Percentiles rank a stretch among this genome's conserved stretches.
Evolutionary conservation across 495 filamentous ascomycete species (phyloP).

Genomic region (Penicillium simplicissimum): DNA sequence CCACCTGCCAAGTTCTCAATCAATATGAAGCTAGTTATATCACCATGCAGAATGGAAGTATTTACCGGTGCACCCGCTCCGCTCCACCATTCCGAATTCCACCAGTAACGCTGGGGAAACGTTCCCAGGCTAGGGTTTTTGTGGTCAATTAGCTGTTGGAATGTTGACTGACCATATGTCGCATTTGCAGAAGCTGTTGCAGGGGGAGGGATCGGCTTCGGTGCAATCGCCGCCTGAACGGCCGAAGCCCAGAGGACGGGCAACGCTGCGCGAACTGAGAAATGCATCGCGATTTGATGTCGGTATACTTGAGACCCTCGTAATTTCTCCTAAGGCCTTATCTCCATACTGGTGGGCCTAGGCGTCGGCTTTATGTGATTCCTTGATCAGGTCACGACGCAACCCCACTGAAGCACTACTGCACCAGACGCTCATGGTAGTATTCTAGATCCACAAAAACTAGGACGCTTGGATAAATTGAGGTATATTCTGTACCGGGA

Average conservation of each 20-base stretch:
- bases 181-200: not conserved
- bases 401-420: not conserved
- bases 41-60: conserved; percentile 1
- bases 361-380: not conserved
- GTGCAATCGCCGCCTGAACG: conserved; percentile 12
- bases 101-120: conserved; percentile 57
- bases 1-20: conserved; percentile 32
- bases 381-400: not conserved
- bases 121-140: conserved; percentile 52
- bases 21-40: conserved; percentile 5
- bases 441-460: conserved; percentile 3
- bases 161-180: conserved; percentile 32
- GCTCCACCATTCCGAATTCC: conserved; percentile 48
- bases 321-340: not conserved
- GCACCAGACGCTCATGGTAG: not conserved
- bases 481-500: not conserved
- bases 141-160: conserved; percentile 58
- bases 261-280: not conserved
- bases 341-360: not conserved
- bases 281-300: not conserved
- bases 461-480: not conserved
- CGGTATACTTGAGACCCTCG: no score
- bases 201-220: conserved; percentile 18
- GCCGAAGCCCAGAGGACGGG: conserved; percentile 8
- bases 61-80: conserved; percentile 56